Conservation (phyloP, 345 rosid genomes). For the Eutrema japonicum region DNA sequence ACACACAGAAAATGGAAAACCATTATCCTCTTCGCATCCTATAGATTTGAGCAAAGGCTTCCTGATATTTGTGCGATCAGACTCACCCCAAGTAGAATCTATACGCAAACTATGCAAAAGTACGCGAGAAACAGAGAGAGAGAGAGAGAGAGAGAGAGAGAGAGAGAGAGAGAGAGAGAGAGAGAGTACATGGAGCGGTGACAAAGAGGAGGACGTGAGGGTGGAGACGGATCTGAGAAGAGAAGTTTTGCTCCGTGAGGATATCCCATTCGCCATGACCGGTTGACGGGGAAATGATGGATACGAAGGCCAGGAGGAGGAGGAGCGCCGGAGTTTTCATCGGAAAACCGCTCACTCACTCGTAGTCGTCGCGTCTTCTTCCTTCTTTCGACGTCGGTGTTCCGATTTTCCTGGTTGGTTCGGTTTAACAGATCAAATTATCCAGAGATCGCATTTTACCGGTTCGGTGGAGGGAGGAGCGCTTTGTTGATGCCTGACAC, state of each 20-base stretch:
- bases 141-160: slow-evolving; percentile 16
- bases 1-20: background rate
- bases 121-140: background rate
- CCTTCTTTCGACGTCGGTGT: slow-evolving; percentile 13
- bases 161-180: background rate
- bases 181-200: slow-evolving; percentile 71
- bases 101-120: slow-evolving; percentile 5
- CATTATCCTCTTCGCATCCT: background rate
- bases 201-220: slow-evolving; percentile 73
- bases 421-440: slow-evolving; percentile 21
- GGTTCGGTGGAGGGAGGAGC: slow-evolving; percentile 6
- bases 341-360: slow-evolving; percentile 34
- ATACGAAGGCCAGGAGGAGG: slow-evolving; percentile 20
- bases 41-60: background rate
- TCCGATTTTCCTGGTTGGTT: slow-evolving; percentile 24
- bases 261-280: slow-evolving; percentile 60
- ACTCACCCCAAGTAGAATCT: slow-evolving; percentile 11
- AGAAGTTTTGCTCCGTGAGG: slow-evolving; percentile 73
- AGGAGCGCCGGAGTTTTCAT: slow-evolving; percentile 37
- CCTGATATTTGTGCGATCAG: background rate
- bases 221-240: slow-evolving; percentile 81
- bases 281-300: slow-evolving; percentile 5
- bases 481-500: slow-evolving; percentile 15
- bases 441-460: slow-evolving; percentile 22
- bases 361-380: slow-evolving; percentile 28